These are phyloP conservation scores for Spergularia bocconei DNA, from an alignment of 148 eudicot genomes.

Conservation along the genomic window DNA sequence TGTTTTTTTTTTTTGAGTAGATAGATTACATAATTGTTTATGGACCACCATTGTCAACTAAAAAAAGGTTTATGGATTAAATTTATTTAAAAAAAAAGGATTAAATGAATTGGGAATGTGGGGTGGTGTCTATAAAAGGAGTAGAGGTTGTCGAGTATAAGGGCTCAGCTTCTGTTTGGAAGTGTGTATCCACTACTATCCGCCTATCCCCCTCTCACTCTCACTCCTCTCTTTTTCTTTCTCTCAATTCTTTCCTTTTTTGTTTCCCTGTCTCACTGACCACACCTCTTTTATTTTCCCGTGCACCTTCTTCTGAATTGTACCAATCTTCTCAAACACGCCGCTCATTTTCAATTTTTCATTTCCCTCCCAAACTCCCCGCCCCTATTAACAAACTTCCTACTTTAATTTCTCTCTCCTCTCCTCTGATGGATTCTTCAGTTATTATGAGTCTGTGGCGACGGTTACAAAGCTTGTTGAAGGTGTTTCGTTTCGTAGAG, in stretches of 20 bases:
- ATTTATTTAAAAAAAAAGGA: too few species aligned
- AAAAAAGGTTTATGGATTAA: too few species aligned
- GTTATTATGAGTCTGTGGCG: slow-evolving; percentile 30
- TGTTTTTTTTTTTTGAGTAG: too few species aligned
- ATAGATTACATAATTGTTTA: too few species aligned
- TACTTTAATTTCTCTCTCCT: not conserved
- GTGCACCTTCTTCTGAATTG: too few species aligned
- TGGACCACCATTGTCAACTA: too few species aligned
- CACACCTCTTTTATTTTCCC: not conserved
- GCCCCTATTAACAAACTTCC: not conserved
- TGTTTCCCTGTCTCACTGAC: not conserved
- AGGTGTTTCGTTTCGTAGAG: slow-evolving; percentile 59
- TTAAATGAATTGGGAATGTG: too few species aligned
- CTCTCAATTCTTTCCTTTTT: slow-evolving; percentile 1
- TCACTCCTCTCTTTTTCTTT: not conserved
- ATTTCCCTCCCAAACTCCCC: not conserved
- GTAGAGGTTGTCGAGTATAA: slow-evolving; percentile 25
- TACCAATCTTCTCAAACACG: too few species aligned
- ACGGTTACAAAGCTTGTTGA: slow-evolving; percentile 33
- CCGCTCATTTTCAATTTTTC: not conserved
- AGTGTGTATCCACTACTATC: not conserved
- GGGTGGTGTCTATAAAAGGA: slow-evolving; percentile 27
- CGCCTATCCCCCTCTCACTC: not conserved
- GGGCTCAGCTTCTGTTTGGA: slow-evolving; percentile 34
- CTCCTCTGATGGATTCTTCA: slow-evolving; percentile 17